Percentiles rank a stretch among this genome's conserved stretches.
Conservation (phyloP, 2,329 filamentous ascomycete species). For the Verticillium nubilum region DNA sequence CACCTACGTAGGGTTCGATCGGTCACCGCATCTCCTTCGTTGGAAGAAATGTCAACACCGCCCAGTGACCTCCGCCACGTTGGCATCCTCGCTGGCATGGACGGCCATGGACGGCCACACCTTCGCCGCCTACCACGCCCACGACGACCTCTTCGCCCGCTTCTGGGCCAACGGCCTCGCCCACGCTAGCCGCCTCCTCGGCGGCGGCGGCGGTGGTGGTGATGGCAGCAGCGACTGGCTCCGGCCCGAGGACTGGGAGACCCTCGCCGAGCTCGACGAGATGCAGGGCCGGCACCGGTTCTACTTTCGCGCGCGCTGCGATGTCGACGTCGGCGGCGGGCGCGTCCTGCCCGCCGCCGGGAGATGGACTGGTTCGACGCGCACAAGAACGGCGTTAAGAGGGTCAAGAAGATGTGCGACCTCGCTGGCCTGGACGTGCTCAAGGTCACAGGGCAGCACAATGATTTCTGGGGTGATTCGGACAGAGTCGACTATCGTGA, state of each 20-base stretch:
- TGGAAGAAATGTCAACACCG: too few species aligned
- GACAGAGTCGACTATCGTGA: too few species aligned
- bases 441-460: too few species aligned
- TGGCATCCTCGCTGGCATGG: constrained; percentile 35
- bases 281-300: constrained; percentile 32
- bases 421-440: constrained; percentile 30
- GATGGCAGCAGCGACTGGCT: too few species aligned
- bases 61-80: too few species aligned
- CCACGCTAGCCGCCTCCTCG: constrained; percentile 28
- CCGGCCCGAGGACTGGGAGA: constrained; percentile 31
- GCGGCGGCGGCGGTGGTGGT: constrained; percentile 20
- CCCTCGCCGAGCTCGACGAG: constrained; percentile 27
- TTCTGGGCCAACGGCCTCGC: constrained; percentile 35
- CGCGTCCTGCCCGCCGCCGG: constrained; percentile 21
- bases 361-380: constrained; percentile 39
- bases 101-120: constrained; percentile 33
- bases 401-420: constrained; percentile 31
- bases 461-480: too few species aligned
- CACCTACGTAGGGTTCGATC: constrained; percentile 14
- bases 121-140: constrained; percentile 30
- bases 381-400: constrained; percentile 31
- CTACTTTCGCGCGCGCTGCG: constrained; percentile 28
- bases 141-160: constrained; percentile 24
- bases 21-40: constrained; percentile 7
- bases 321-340: constrained; percentile 18